phyloP scores from a whole-genome alignment of 2,329 filamentous ascomycete genomes.

The Berkeleyomyces basicola region DNA sequence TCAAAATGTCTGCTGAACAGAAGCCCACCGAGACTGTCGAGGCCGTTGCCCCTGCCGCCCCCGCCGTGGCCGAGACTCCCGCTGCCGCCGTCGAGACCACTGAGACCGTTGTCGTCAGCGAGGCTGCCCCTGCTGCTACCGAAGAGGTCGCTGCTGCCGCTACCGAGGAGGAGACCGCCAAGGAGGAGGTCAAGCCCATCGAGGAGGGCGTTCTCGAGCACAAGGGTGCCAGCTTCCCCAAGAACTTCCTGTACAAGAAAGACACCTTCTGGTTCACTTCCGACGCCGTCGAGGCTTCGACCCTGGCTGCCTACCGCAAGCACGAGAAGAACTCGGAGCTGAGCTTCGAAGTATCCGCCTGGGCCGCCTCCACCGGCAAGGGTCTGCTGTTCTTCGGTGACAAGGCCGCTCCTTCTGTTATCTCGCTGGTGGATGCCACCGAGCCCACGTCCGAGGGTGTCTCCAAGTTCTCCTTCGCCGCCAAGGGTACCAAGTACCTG shows the following conservation, averaged over 20 bases:
- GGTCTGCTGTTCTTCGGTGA: conserved; percentile 85
- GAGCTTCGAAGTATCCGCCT: conserved; percentile 66
- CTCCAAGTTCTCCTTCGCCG: conserved; percentile 72
- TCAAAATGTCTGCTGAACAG: conserved; percentile 56
- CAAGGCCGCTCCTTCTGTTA: conserved; percentile 64
- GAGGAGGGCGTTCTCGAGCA: conserved; percentile 75
- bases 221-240: conserved; percentile 75
- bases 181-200: conserved; percentile 35
- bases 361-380: conserved; percentile 88
- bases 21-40: conserved; percentile 43
- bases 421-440: conserved; percentile 57
- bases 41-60: conserved; percentile 28
- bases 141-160: conserved; percentile 22
- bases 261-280: conserved; percentile 79
- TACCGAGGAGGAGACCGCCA: conserved; percentile 25
- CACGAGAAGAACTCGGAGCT: conserved; percentile 66
- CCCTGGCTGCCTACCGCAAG: conserved; percentile 62
- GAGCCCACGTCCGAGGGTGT: conserved; percentile 62
- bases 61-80: conserved; percentile 20
- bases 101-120: conserved; percentile 27
- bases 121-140: conserved; percentile 27
- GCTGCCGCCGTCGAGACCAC: conserved; percentile 20
- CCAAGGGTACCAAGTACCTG: conserved; percentile 77
- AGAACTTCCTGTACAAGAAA: conserved; percentile 82
- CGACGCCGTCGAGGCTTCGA: conserved; percentile 56